A percentile compares a stretch with the other conserved stretches of the same genome.
phyloP scores from a whole-genome alignment of 164 flowering plant species.

The Piper betle region DNA sequence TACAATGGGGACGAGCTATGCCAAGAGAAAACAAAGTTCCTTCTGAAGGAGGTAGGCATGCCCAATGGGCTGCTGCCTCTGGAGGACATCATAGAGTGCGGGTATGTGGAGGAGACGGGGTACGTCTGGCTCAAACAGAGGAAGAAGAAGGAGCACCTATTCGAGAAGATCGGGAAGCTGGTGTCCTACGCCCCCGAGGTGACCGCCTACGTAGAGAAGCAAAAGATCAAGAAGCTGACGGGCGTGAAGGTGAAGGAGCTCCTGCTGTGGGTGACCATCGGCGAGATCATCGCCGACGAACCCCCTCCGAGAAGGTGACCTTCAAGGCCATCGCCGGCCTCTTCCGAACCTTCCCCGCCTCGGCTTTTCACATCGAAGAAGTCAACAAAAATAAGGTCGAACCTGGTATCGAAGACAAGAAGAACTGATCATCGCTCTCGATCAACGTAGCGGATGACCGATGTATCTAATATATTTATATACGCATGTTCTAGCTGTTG shows the following conservation, averaged over 20 bases:
- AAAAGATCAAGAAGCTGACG: slow-evolving; percentile 58
- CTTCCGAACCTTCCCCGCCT: slow-evolving; percentile 35
- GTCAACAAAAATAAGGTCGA: slow-evolving; percentile 4
- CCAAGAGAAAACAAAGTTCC: slow-evolving; percentile 28
- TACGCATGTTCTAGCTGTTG: too few species aligned
- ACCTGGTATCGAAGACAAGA: background rate
- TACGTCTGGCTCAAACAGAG: slow-evolving; percentile 80
- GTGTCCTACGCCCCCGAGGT: slow-evolving; percentile 49
- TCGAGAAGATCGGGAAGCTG: slow-evolving; percentile 43
- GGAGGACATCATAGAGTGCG: slow-evolving; percentile 47
- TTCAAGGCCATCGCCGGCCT: slow-evolving; percentile 53
- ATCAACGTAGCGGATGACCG: too few species aligned
- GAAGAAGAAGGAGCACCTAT: slow-evolving; percentile 48
- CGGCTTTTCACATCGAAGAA: slow-evolving; percentile 41
- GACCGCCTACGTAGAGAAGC: slow-evolving; percentile 47
- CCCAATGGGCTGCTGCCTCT: slow-evolving; percentile 71
- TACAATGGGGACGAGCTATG: slow-evolving; percentile 50
- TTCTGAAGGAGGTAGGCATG: slow-evolving; percentile 43
- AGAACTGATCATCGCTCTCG: too few species aligned
- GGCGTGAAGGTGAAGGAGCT: slow-evolving; percentile 83
- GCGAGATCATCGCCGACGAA: slow-evolving; percentile 36
- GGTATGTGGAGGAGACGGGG: slow-evolving; percentile 45
- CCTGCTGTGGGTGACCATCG: slow-evolving; percentile 44
- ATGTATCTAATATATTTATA: too few species aligned
- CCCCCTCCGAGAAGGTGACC: slow-evolving; percentile 43